Base-by-base conservation (phyloP, 768 basidiomycete species). In the Trichaptum fuscoviolaceum region DNA sequence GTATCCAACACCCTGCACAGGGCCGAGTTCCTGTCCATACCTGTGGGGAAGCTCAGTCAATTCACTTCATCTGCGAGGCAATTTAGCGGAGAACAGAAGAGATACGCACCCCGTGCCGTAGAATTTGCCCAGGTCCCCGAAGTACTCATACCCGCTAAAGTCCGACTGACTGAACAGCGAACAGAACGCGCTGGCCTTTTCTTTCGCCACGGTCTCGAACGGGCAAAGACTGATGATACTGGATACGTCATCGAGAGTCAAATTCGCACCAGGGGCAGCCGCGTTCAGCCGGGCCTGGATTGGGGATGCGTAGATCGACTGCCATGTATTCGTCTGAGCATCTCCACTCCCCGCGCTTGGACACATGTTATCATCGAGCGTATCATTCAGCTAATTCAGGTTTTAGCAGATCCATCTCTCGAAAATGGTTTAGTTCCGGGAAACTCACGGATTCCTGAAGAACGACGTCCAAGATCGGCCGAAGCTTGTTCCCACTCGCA, bases 1-100 rank as follows among this genome's bases (percentile, higher is more conserved):
- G 73, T 91, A 96, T 7, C 94, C 95, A 3, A 95, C 88, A 35
- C 93, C 92, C 73, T 92, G 91, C 7, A 93, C 86, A 5, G 80
- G 87, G 1, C 93, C 92, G 1, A 94, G 79, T 1, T 74, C 69
- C 67, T 87, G 85, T 3, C 92, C 92, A 67, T 91, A 84, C 23
- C 90, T 91, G 67, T 23, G 62, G 62, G 7, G 52, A 17, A 58
- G 67, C 62, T 63, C 20, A 23, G 23, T 36, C 1, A 34, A 24
- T 61, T 12, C 23, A 34, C 24, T 17, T 34, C 12, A 24, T 12
- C 10, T 61, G 15, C 12, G 25, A 25, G 59, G 25, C 59, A 24
- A 52, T 52, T 52, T 52, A 52, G 20, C 15, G 20, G 42, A 52
- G 34, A 26, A 64, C 27, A 42, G 20, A n/a, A n/a, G n/a, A 30